Evolutionary conservation across 2,329 filamentous ascomycete genomes (phyloP), one percentile per base, ranked within the genome.

Genomic region (Alternaria tenuissima): DNA sequence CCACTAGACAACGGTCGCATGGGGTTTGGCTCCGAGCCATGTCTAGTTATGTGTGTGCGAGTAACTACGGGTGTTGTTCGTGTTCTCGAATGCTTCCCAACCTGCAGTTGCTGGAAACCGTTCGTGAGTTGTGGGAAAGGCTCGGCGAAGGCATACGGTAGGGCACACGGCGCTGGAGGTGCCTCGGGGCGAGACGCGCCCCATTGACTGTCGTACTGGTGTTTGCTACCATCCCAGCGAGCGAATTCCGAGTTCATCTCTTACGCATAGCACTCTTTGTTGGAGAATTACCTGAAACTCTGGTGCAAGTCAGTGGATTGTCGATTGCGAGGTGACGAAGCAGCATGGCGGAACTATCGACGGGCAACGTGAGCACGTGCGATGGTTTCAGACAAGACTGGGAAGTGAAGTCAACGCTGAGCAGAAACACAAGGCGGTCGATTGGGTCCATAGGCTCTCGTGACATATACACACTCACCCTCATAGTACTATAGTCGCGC

Each of bases 201-300:
- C 74, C 75, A 75, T 66, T 71, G 63, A 44, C 67, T 57, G 55
- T 76, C 71, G 63, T 71, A 69, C 36, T 72, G 68, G 62, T 71
- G 74, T 65, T 69, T 72, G 63, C 62, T 66, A 57, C 64, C 65
- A 65, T 77, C 73, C 73, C 75, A 74, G 63, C 67, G 72, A 65
- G 70, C 69, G 61, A 71, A 73, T 63, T 78, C 75, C 55, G 74
- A 72, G 58, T 72, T 76, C 76, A 78, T 78, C 67, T 76, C 75
- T 69, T 73, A 63, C 65, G 72, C 76, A 79, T 79, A 73, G 67
- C 67, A 72, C 62, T 72, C 63, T 61, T 63, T 51, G 68, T 61
- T 55, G 57, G 47, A 28, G 52, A 48, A 55, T 62, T 70, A 76
- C 61, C 63, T 61, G 53, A 54, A 61, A 57, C 61, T 65, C 68